phyloP scores from a whole-genome alignment of 441 rosid genomes.

The Erodium texanum region DNA sequence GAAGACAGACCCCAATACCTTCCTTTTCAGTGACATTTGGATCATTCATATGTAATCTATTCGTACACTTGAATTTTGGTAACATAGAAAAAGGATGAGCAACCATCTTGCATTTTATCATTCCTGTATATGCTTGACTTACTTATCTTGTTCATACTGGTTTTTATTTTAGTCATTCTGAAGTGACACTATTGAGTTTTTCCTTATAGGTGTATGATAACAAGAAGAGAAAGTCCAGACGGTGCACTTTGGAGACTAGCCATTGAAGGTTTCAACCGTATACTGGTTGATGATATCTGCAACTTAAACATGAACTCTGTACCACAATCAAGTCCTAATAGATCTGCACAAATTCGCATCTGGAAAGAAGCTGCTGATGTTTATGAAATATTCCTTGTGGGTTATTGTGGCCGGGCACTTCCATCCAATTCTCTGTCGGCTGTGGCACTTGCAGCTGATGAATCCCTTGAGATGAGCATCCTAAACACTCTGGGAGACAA shows the following conservation, averaged over 20 bases:
- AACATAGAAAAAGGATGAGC: slow-evolving; percentile 3
- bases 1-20: not conserved
- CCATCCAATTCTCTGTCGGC: slow-evolving; percentile 67
- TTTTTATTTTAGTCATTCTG: slow-evolving; percentile 4
- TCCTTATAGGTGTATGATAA: slow-evolving; percentile 72
- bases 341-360: slow-evolving; percentile 59
- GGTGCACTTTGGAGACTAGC: slow-evolving; percentile 92
- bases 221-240: slow-evolving; percentile 93
- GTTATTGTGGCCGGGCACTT: slow-evolving; percentile 94
- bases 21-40: not conserved
- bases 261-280: slow-evolving; percentile 76
- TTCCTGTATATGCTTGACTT: not conserved
- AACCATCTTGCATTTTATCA: slow-evolving; percentile 6
- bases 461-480: slow-evolving; percentile 76
- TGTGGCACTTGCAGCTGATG: slow-evolving; percentile 50
- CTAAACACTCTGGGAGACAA: slow-evolving; percentile 69
- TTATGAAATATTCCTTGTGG: slow-evolving; percentile 86
- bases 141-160: slow-evolving; percentile 5
- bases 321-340: slow-evolving; percentile 43
- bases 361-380: slow-evolving; percentile 99
- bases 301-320: slow-evolving; percentile 29
- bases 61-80: not conserved
- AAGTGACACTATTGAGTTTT: slow-evolving; percentile 19
- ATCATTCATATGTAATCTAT: not conserved
- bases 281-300: slow-evolving; percentile 62